Percentiles rank a stretch among this genome's conserved stretches.
Evolutionary conservation across 2,329 filamentous ascomycete genomes (phyloP).

Genomic region (Coleophoma cylindrospora): DNA sequence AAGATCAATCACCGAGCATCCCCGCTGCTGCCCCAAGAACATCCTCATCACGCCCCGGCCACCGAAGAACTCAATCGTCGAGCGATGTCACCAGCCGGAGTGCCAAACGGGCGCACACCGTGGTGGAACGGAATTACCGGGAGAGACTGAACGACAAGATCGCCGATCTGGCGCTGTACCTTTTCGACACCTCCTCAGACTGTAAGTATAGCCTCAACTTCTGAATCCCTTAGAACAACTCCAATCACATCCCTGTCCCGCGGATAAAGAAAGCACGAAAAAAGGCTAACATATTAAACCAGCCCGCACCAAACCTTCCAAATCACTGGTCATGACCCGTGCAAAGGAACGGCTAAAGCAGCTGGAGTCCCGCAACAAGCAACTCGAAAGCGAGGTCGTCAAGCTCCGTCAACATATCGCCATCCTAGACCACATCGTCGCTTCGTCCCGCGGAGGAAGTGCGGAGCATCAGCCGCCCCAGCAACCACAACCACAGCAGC

Average conservation of each 20-base stretch:
- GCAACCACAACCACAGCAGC: too few relatives aligned
- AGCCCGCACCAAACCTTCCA: conserved; percentile 17
- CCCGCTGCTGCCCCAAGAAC: neutral
- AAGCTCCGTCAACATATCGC: conserved; percentile 15
- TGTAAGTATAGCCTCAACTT: conserved; percentile 5
- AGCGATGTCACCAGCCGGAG: conserved; percentile 6
- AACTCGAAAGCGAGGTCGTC: conserved; percentile 11
- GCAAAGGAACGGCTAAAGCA: conserved; percentile 18
- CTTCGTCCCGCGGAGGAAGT: neutral
- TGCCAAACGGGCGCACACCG: conserved; percentile 16
- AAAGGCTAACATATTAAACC: neutral
- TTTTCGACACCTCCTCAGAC: conserved; percentile 17
- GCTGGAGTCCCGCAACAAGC: conserved; percentile 13
- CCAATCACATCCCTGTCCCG: too few relatives aligned
- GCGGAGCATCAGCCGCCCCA: too few relatives aligned
- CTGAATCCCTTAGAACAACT: too few relatives aligned
- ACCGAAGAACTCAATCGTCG: conserved; percentile 4
- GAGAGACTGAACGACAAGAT: conserved; percentile 19
- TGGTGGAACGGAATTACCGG: conserved; percentile 18
- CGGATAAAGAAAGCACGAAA: too few relatives aligned
- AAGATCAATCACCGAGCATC: neutral
- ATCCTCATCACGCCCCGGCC: neutral
- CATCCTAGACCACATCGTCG: conserved; percentile 14
- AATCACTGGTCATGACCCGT: conserved; percentile 17
- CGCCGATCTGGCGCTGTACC: conserved; percentile 13